phyloP scores from a whole-genome alignment of 2,329 filamentous ascomycete genomes.

The Clarireedia monteithiana region DNA sequence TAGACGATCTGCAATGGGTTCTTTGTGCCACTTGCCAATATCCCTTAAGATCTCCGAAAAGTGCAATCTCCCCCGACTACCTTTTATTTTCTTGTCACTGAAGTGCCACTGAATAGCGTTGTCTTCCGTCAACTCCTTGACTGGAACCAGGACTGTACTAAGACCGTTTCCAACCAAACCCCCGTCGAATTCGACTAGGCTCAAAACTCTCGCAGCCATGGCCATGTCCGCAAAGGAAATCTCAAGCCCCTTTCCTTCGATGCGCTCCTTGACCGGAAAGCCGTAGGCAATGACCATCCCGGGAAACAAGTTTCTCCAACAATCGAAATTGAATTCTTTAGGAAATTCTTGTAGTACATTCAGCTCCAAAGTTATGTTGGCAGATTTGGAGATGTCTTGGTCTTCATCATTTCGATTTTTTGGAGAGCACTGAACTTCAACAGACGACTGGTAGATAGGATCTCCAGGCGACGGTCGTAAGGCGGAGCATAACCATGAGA shows the following conservation, averaged over 20 bases:
- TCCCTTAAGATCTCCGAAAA: neutral
- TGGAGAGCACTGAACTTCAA: neutral
- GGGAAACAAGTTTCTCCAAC: neutral
- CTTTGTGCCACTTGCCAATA: neutral
- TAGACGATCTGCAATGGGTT: neutral
- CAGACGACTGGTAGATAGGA: neutral
- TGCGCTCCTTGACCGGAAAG: neutral
- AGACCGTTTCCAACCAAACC: neutral
- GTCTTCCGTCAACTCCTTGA: neutral
- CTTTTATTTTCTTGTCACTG: neutral
- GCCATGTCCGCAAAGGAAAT: neutral
- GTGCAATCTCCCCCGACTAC: neutral
- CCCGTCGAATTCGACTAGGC: neutral
- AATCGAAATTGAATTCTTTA: neutral
- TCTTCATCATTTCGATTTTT: too few species aligned
- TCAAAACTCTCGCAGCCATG: too few species aligned
- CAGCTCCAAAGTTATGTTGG: neutral
- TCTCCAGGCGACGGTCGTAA: neutral
- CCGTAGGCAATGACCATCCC: neutral
- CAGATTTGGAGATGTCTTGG: too few species aligned
- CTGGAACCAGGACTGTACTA: neutral
- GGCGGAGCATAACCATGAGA: neutral
- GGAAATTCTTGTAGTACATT: neutral
- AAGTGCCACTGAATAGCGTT: neutral
- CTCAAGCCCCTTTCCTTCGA: neutral